These are phyloP conservation scores for Penicillium riverlandense DNA, from an alignment of 495 filamentous ascomycete genomes.

Conservation along the genomic window DNA sequence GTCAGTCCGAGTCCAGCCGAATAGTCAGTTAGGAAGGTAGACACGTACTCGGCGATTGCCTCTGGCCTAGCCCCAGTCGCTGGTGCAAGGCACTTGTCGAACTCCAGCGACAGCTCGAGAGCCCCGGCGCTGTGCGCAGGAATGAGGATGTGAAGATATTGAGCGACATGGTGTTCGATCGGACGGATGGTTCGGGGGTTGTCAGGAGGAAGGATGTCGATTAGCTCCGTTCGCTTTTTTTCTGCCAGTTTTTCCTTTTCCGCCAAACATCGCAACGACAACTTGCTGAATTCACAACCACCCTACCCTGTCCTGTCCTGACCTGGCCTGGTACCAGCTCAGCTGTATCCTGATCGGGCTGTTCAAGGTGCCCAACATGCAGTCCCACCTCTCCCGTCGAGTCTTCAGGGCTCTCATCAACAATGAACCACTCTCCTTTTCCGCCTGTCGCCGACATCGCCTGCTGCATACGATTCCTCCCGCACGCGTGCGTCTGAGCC, in stretches of 20 bases:
- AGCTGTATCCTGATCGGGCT: neutral
- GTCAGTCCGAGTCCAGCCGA: neutral
- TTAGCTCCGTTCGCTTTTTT: constrained; percentile 12
- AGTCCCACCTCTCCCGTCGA: constrained; percentile 70
- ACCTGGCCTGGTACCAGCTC: neutral
- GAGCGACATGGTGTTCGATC: constrained; percentile 19
- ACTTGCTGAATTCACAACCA: too few species aligned
- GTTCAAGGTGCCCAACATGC: constrained; percentile 47
- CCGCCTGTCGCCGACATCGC: constrained; percentile 29
- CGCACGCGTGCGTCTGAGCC: constrained; percentile 14
- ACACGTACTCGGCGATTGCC: too few species aligned
- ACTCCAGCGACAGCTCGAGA: constrained; percentile 32
- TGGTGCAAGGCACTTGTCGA: constrained; percentile 25
- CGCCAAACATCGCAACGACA: constrained; percentile 12
- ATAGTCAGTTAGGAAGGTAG: too few species aligned
- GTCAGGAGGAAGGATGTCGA: neutral
- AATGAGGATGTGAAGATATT: constrained; percentile 24
- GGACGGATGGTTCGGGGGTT: neutral
- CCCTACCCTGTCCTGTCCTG: too few species aligned
- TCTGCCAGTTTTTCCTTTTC: constrained; percentile 24
- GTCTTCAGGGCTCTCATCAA: constrained; percentile 65
- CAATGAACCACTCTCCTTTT: constrained; percentile 50
- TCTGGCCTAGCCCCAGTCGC: constrained; percentile 2
- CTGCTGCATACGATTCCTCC: constrained; percentile 27
- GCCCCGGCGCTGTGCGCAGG: constrained; percentile 20